Percentiles rank a stretch among this genome's conserved stretches.
phyloP scores from a whole-genome alignment of 2,329 filamentous ascomycete genomes.

The Aspergillus novofumigatus region DNA sequence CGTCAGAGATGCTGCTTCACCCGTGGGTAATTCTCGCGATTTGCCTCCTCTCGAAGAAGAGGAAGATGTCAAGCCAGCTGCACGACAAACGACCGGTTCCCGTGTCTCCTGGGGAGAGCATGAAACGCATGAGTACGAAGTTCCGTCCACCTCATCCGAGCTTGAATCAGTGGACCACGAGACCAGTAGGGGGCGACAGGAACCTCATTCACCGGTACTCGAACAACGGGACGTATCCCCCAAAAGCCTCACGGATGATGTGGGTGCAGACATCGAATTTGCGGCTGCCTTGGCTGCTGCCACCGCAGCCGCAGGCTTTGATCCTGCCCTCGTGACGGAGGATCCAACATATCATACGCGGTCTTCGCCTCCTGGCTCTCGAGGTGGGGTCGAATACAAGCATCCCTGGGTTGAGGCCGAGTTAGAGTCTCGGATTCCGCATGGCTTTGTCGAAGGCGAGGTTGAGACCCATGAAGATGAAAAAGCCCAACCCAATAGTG shows the following conservation, averaged over 20 bases:
- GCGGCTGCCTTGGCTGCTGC: conserved; percentile 66
- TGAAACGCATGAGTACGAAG: conserved; percentile 60
- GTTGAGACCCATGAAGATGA: conserved; percentile 42
- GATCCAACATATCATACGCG: conserved; percentile 61
- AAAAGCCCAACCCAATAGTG: conserved; percentile 16
- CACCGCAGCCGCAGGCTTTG: conserved; percentile 64
- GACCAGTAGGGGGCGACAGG: conserved; percentile 3
- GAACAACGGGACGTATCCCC: conserved; percentile 5
- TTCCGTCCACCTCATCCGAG: conserved; percentile 52
- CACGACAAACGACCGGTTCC: conserved; percentile 42
- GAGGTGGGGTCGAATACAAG: conserved; percentile 51
- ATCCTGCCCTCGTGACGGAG: conserved; percentile 66
- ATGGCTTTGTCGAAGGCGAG: conserved; percentile 49
- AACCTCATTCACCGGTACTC: conserved; percentile 8
- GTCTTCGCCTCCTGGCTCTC: conserved; percentile 59
- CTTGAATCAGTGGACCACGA: conserved; percentile 27
- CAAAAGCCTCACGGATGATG: conserved; percentile 4
- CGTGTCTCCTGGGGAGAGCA: conserved; percentile 66
- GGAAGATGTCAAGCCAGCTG: conserved; percentile 33
- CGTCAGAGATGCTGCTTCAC: conserved; percentile 28
- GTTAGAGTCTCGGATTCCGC: conserved; percentile 36
- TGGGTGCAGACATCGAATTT: conserved; percentile 62
- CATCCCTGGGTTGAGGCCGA: conserved; percentile 50
- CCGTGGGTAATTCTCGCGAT: conserved; percentile 31
- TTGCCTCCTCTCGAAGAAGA: conserved; percentile 35